These are phyloP conservation scores for Venturia aucupariae DNA, from an alignment of 2,329 filamentous ascomycete species.

Conservation along the genomic window DNA sequence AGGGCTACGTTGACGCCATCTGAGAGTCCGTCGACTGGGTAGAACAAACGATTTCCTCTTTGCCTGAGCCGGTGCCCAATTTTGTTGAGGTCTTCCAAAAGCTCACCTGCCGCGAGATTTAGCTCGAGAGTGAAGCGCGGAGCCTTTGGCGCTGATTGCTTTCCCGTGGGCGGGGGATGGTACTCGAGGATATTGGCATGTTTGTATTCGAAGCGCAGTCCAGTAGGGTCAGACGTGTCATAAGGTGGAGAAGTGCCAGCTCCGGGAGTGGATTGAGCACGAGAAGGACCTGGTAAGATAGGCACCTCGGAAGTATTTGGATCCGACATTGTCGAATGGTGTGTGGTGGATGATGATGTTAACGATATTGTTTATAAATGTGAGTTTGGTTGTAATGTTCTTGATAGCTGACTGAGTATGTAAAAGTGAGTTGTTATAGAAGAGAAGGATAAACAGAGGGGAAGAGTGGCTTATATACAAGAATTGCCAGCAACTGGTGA, in stretches of 20 bases:
- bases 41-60: background rate
- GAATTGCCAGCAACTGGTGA: background rate
- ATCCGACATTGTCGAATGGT: background rate
- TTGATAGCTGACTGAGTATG: background rate
- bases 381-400: background rate
- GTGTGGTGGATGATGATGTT: background rate
- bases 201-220: background rate
- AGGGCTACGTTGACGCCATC: background rate
- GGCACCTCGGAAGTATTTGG: background rate
- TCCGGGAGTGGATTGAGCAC: background rate
- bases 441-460: background rate
- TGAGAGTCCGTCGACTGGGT: background rate
- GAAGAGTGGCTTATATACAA: background rate
- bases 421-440: background rate
- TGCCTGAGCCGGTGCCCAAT: background rate
- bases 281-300: background rate
- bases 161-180: background rate
- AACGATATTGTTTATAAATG: background rate
- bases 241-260: background rate
- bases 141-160: background rate
- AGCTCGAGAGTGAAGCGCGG: background rate
- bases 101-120: background rate
- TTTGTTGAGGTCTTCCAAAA: background rate
- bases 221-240: background rate
- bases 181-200: background rate